A percentile compares a stretch with the other conserved stretches of the same genome.
These are phyloP conservation scores for Calonectria pseudoturangicola DNA, from an alignment of 2,329 filamentous ascomycete genomes.

Conservation along the genomic window DNA sequence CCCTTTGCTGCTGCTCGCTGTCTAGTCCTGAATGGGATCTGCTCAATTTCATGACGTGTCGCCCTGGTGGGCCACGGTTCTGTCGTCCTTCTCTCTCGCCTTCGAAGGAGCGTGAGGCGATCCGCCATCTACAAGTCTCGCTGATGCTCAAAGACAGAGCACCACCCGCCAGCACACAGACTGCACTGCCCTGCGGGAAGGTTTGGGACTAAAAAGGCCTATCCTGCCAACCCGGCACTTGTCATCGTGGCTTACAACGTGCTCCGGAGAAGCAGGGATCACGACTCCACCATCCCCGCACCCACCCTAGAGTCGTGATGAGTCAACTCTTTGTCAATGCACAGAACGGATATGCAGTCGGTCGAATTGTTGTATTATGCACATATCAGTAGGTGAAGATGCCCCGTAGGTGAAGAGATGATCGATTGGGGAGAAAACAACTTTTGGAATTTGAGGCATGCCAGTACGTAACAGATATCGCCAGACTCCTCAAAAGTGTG, in stretches of 20 bases:
- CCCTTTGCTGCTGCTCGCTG: neutral
- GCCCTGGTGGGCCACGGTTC: neutral
- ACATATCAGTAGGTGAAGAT: too few relatives aligned
- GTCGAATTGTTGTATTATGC: neutral
- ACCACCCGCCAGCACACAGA: neutral
- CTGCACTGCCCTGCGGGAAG: neutral
- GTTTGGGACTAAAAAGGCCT: conserved; percentile 1
- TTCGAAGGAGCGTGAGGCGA: too few relatives aligned
- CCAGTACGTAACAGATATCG: too few relatives aligned
- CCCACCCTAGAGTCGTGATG: neutral
- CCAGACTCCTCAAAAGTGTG: too few relatives aligned
- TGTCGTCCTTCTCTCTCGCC: neutral
- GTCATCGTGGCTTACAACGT: neutral
- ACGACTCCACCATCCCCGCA: conserved; percentile 7
- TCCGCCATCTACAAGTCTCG: too few relatives aligned
- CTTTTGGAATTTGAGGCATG: too few relatives aligned
- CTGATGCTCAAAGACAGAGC: neutral
- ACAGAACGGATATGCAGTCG: neutral
- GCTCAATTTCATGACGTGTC: conserved; percentile 17
- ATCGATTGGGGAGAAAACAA: too few relatives aligned
- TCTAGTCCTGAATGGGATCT: neutral
- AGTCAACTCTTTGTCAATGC: conserved; percentile 13
- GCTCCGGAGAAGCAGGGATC: neutral
- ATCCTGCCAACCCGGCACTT: neutral
- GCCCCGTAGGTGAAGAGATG: too few relatives aligned